Conservation (phyloP, 306 rosid species). For the Senna tora region DNA sequence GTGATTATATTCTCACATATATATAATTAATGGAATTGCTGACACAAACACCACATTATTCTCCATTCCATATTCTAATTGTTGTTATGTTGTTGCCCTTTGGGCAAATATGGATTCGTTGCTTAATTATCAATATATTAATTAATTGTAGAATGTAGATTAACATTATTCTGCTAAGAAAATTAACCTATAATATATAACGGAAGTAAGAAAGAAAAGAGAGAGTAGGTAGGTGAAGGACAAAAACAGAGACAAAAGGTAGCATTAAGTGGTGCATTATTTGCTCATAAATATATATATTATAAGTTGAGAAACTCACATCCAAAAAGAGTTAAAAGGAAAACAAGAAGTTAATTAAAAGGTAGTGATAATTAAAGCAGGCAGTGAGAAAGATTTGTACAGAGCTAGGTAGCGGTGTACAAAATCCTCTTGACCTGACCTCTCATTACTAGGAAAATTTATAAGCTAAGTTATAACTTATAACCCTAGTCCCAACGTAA, state of each 20-base stretch:
- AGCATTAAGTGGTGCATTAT: constrained; percentile 39
- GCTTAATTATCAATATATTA: neutral
- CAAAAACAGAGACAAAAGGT: constrained; percentile 31
- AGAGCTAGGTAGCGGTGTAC: neutral
- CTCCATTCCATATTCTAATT: constrained; percentile 6
- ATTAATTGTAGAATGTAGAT: too few relatives aligned
- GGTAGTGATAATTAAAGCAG: constrained; percentile 29
- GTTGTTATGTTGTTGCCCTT: neutral
- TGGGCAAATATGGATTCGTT: constrained; percentile 9
- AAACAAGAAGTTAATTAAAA: constrained; percentile 25
- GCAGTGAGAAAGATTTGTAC: constrained; percentile 44
- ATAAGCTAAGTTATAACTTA: constrained; percentile 27
- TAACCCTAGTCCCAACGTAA: neutral
- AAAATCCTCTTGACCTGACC: constrained; percentile 45
- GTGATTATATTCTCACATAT: constrained; percentile 32
- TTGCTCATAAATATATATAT: constrained; percentile 35
- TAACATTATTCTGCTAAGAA: too few relatives aligned
- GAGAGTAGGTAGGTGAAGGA: neutral
- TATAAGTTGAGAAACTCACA: constrained; percentile 7
- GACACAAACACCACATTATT: constrained; percentile 31
- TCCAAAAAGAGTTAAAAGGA: constrained; percentile 22
- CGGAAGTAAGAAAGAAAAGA: too few relatives aligned
- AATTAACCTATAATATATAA: too few relatives aligned
- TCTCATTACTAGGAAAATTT: constrained; percentile 35
- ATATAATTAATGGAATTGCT: constrained; percentile 18